These are phyloP conservation scores for Leersia perrieri DNA, from an alignment of 176 grass and related monocot species.

Conservation along the genomic window DNA sequence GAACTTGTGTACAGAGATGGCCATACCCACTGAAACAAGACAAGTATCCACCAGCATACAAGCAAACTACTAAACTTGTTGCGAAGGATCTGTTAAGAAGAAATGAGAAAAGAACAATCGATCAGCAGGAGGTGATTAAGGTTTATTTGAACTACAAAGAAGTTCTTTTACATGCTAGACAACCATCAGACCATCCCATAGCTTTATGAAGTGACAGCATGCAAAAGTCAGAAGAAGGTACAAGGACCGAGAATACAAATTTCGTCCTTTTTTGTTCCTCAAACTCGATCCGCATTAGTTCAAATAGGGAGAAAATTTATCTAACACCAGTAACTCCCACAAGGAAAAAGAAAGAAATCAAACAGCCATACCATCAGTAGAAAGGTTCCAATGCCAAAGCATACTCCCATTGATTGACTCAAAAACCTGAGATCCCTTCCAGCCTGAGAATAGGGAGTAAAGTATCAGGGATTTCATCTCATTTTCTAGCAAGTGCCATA, in stretches of 20 bases:
- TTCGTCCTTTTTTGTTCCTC: neutral
- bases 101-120: conserved; percentile 12
- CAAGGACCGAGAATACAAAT: neutral
- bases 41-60: conserved; percentile 87
- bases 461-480: conserved; percentile 1
- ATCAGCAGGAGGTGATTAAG: neutral
- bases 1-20: neutral
- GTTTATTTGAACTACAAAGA: neutral
- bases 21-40: conserved; percentile 94
- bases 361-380: conserved; percentile 55
- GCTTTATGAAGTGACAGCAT: conserved; percentile 3
- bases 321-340: neutral
- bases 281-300: neutral
- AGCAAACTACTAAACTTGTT: conserved; percentile 56
- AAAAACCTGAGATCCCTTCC: conserved; percentile 91
- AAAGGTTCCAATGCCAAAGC: conserved; percentile 70
- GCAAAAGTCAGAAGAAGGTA: neutral
- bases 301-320: neutral
- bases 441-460: conserved; percentile 48
- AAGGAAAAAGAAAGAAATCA: neutral
- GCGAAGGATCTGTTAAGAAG: conserved; percentile 42
- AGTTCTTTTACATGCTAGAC: neutral
- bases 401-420: conserved; percentile 85
- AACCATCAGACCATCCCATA: neutral
- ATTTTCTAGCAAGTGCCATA: neutral